These are phyloP conservation scores for Pholiota microspora DNA, from an alignment of 768 basidiomycete genomes.

Conservation along the genomic window DNA sequence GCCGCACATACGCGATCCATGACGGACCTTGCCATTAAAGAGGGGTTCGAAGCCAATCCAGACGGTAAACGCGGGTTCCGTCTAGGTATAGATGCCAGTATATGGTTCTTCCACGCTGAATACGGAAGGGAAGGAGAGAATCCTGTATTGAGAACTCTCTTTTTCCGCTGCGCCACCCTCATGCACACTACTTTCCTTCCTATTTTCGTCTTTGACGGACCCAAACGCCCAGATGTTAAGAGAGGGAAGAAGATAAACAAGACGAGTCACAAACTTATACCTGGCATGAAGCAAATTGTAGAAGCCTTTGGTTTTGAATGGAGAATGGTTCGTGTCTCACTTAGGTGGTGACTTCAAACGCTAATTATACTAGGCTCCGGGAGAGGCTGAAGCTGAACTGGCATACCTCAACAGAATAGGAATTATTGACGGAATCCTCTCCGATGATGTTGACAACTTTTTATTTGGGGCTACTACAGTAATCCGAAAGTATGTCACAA, in stretches of 20 bases:
- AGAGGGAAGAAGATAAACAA: slow-evolving; percentile 70
- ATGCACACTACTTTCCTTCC: slow-evolving; percentile 79
- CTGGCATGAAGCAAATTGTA: slow-evolving; percentile 76
- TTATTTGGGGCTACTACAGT: slow-evolving; percentile 84
- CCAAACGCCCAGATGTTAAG: slow-evolving; percentile 78
- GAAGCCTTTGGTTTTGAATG: slow-evolving; percentile 82
- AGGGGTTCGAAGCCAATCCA: slow-evolving; percentile 72
- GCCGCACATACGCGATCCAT: slow-evolving; percentile 72
- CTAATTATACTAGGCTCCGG: slow-evolving; percentile 64
- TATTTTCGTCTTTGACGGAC: slow-evolving; percentile 91
- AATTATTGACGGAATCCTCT: slow-evolving; percentile 82
- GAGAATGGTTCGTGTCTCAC: slow-evolving; percentile 47
- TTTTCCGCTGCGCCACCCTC: slow-evolving; percentile 83
- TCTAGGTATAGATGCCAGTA: slow-evolving; percentile 85
- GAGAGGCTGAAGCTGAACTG: slow-evolving; percentile 93
- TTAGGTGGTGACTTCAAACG: slow-evolving; percentile 12
- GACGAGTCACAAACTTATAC: slow-evolving; percentile 60
- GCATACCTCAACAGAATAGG: slow-evolving; percentile 83
- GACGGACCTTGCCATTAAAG: slow-evolving; percentile 69
- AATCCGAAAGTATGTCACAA: slow-evolving; percentile 74
- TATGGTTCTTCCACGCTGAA: slow-evolving; percentile 81
- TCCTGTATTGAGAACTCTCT: slow-evolving; percentile 76
- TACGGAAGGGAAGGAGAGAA: slow-evolving; percentile 82
- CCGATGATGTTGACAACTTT: slow-evolving; percentile 93
- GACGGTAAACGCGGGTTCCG: slow-evolving; percentile 69